Base-by-base conservation (phyloP, 2,329 filamentous ascomycete genomes). In the Phialophora macrospora region DNA sequence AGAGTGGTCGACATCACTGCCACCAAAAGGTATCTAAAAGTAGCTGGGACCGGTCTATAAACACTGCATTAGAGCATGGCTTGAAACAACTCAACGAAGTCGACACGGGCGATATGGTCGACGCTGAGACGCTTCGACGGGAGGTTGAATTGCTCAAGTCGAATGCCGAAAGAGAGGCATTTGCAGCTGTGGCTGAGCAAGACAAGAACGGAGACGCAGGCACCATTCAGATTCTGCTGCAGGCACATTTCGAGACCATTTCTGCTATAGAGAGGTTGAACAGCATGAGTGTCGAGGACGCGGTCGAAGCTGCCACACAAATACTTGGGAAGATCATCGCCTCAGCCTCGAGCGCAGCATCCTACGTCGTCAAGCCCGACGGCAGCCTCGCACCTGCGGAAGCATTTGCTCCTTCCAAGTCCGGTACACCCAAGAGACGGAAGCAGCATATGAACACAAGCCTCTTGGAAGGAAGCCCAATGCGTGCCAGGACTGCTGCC, bases 181-280 rank as follows among this genome's bases (percentile, higher is more conserved):
- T 94, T 69, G 81, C 85, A 12, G 88, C 92, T 60, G 86, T 97
- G 22, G 77, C 93, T 11, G 93, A 98, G 62, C 88, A 95, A 73
- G 93, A 98, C 68, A 94, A 90, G 79, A 83, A 85, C 28, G 90
- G 89, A 12, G 93, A 97, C 75, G 87, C 89, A 22, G 87, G 86
- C 20, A 87, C 91, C 70, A 84, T 97, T 73, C 93, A 97, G 77
- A 86, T 91, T 57, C 84, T 99, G 62, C 85, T 98, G 11, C 89
- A 90, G 60, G 92, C 94, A 12, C 94, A 98, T 73, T 96, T 99
- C 72, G 93, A 97, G 73, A 94, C 93, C 1, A 86, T 98, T 67
- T 83, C 91, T 4, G 92, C 93, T 0, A 85, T 99, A 61, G 88
- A 90, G 62, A 90, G 92, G 70, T 91, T 95, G 26, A 86, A 94